Evolutionary conservation across 2,329 filamentous ascomycete species (phyloP).

Genomic region (Claviceps fusiformis): DNA sequence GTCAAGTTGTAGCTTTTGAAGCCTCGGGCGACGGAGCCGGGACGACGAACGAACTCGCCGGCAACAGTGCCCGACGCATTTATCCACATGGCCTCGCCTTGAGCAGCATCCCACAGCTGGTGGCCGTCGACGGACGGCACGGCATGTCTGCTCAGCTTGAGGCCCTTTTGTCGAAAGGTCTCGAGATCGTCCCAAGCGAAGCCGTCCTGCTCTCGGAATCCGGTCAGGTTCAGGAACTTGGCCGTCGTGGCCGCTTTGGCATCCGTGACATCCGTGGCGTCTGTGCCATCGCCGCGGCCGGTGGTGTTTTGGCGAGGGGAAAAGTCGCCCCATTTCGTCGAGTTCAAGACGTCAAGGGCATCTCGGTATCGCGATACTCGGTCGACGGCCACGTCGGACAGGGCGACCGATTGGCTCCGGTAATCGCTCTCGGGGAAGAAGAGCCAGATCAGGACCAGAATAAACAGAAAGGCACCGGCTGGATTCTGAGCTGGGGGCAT

Average conservation of each 20-base stretch:
- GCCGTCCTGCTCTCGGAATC: conserved; percentile 58
- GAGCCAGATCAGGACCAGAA: conserved; percentile 26
- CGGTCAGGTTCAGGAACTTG: conserved; percentile 57
- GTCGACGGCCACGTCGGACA: conserved; percentile 24
- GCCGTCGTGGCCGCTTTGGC: conserved; percentile 3
- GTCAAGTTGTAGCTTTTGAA: conserved; percentile 48
- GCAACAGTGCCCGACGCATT: conserved; percentile 66
- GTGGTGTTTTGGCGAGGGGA: conserved; percentile 23
- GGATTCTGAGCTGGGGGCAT: conserved; percentile 34
- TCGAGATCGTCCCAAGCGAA: conserved; percentile 67
- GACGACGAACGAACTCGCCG: conserved; percentile 59
- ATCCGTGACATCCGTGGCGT: too few species aligned
- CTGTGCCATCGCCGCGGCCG: conserved; percentile 10
- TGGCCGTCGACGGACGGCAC: conserved; percentile 28
- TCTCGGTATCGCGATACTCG: conserved; percentile 38
- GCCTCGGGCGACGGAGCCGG: conserved; percentile 30
- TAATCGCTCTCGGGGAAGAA: conserved; percentile 24
- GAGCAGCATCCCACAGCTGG: conserved; percentile 24
- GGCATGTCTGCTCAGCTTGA: conserved; percentile 44
- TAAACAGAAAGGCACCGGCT: conserved; percentile 15
- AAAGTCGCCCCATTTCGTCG: conserved; percentile 48
- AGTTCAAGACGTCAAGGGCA: conserved; percentile 40
- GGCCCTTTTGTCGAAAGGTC: conserved; percentile 50
- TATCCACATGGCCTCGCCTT: conserved; percentile 46
- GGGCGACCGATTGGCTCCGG: conserved; percentile 17